Base-by-base conservation (phyloP, 768 basidiomycete species). In the Pisolithus microcarpus region DNA sequence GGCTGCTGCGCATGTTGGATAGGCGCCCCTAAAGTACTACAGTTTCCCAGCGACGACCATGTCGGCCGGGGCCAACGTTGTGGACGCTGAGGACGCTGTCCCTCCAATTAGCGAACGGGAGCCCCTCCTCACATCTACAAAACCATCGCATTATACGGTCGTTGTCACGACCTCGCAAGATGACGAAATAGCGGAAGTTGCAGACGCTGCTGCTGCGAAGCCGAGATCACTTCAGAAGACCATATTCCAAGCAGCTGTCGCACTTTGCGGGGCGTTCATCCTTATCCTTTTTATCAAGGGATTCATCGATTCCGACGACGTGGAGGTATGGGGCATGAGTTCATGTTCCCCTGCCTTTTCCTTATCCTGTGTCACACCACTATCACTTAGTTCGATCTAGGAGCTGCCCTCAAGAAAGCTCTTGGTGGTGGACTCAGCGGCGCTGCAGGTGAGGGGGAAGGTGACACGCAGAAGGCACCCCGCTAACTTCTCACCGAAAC, bases 341-440 rank as follows among this genome's bases (percentile, higher is more conserved):
- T 13, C 34, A 16, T 38, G 36, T 11, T n/a, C n/a, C 46, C 38
- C 19, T 11, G 11, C 4, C 3, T 23, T 21, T 76, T 73, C 26
- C 75, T 80, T 58, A 70, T 74, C 23, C 74, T 80, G 43, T 79
- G 82, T 56, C 49, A 13, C 77, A 65, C 7, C 19, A 15, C 26
- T n/a, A 30, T 34, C 13, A 45, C 28, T 11, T 64, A 95, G 82
- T 95, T 97, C 56, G 92, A 98, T 65, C 70, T 88, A 10, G 69
- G 71, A 30, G 77, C 78, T 26, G 89, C 94, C 0, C 69, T 96
- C 57, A 87, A 80, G 72, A 80, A 75, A 42, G 95, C 94, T 4
- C 75, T 89, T 0, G 94, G 95, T 7, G 94, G 95, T 21, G 94
- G 93, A 4, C 68, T 94, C 45, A 91, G 87, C 57, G 94, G 93